Conservation (phyloP, 805 yeast species). For the Kluyveromyces siamensis region DNA sequence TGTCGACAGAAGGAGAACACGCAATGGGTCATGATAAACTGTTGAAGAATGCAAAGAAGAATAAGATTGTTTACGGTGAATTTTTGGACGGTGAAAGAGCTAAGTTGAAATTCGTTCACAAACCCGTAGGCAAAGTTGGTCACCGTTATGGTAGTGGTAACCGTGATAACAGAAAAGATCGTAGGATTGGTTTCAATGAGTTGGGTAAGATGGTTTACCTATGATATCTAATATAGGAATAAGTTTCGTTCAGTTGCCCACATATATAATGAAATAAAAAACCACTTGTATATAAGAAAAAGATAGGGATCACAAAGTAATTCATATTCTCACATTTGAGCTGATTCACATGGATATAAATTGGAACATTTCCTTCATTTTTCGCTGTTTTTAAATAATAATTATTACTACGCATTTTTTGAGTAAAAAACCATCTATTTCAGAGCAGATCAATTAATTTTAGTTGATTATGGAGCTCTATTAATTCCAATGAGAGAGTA, state of each 20-base stretch:
- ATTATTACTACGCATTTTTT: no score
- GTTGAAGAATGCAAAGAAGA: slow-evolving; percentile 20
- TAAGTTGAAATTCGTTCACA: slow-evolving; percentile 65
- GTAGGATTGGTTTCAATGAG: slow-evolving; percentile 63
- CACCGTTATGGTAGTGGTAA: slow-evolving; percentile 83
- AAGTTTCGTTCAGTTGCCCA: background rate
- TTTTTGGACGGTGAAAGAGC: slow-evolving; percentile 60
- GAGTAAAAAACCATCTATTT: no score
- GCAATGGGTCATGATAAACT: slow-evolving; percentile 27
- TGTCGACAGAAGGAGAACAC: slow-evolving; percentile 50
- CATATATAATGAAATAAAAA: background rate
- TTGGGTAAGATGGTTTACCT: slow-evolving; percentile 45
- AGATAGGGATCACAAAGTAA: background rate
- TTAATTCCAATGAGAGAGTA: background rate
- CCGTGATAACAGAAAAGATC: slow-evolving; percentile 81
- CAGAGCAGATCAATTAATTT: background rate
- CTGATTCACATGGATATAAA: background rate
- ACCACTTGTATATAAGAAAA: background rate
- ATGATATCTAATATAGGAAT: slow-evolving; percentile 4
- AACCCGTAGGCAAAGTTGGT: slow-evolving; percentile 80
- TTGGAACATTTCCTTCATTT: no score
- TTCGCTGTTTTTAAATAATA: no score
- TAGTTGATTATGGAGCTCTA: background rate
- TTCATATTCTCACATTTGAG: no score
- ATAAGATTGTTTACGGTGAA: slow-evolving; percentile 44